phyloP scores from a whole-genome alignment of 352 stramenopile species.

The Globisporangium parvum region DNA sequence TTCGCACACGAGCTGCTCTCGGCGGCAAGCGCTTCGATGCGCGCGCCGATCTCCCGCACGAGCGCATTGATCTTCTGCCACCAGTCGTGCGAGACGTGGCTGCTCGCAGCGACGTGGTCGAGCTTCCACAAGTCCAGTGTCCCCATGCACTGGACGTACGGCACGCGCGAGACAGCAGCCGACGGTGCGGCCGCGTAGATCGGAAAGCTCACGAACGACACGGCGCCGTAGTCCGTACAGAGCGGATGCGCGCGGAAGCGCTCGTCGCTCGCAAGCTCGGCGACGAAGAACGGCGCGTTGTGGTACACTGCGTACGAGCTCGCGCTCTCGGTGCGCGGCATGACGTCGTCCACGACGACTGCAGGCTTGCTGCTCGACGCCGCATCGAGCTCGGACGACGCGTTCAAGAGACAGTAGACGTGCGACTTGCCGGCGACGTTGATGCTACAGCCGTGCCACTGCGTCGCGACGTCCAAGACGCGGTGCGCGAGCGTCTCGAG shows the following conservation, averaged over 20 bases:
- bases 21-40: constrained; percentile 41
- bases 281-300: constrained; percentile 59
- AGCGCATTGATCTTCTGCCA: constrained; percentile 29
- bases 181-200: constrained; percentile 37
- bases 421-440: constrained; percentile 52
- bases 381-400: constrained; percentile 27
- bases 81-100: constrained; percentile 62
- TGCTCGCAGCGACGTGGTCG: constrained; percentile 40
- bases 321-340: constrained; percentile 58
- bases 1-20: constrained; percentile 37
- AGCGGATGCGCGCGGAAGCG: constrained; percentile 68
- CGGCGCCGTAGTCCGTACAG: constrained; percentile 44
- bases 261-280: constrained; percentile 46
- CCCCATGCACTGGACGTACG: constrained; percentile 36
- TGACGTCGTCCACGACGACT: constrained; percentile 44
- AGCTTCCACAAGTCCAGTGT: constrained; percentile 68
- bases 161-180: constrained; percentile 1
- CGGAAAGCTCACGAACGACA: constrained; percentile 66
- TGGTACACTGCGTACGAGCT: constrained; percentile 68
- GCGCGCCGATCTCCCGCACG: constrained; percentile 30
- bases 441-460: constrained; percentile 68
- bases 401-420: constrained; percentile 64
- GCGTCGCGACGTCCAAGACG: constrained; percentile 46
- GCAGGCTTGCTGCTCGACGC: constrained; percentile 24
- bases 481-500: constrained; percentile 42